A percentile compares a stretch with the other conserved stretches of the same genome.
Evolutionary conservation across 106 monocot species (phyloP).

Genomic region (Narthecium ossifragum): DNA sequence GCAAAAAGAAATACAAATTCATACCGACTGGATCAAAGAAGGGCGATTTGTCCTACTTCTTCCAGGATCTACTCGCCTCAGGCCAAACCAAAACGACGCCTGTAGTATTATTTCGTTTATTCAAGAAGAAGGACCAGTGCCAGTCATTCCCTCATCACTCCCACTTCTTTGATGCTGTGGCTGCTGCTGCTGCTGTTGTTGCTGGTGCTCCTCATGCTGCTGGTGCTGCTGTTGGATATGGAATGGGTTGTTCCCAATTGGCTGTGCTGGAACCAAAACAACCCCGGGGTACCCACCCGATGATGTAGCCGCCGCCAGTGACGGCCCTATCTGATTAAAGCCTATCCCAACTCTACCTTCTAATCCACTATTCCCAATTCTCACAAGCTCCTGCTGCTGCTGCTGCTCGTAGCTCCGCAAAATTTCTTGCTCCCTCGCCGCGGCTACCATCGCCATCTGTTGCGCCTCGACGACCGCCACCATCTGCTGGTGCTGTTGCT

Average conservation of each 20-base stretch:
- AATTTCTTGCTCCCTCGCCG: slow-evolving; percentile 21
- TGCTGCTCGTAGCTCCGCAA: slow-evolving; percentile 13
- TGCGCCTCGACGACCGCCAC: background rate
- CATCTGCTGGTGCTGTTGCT: slow-evolving; percentile 9
- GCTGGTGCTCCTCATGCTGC: background rate
- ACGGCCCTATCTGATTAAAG: background rate
- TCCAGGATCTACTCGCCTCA: too few species aligned
- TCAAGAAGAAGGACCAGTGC: background rate
- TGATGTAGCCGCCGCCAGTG: background rate
- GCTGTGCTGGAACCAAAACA: background rate
- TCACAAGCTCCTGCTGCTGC: slow-evolving; percentile 2
- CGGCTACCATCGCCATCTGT: background rate
- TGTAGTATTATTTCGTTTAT: too few species aligned
- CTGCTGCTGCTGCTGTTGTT: slow-evolving; percentile 8
- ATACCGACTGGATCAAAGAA: too few species aligned
- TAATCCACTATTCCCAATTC: background rate
- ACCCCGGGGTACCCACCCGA: background rate
- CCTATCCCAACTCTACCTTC: background rate
- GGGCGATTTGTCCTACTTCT: too few species aligned
- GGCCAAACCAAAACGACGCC: too few species aligned
- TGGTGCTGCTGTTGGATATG: slow-evolving; percentile 2
- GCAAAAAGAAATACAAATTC: too few species aligned
- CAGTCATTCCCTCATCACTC: background rate
- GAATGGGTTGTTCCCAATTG: background rate
- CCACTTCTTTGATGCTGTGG: slow-evolving; percentile 1